A percentile compares a stretch with the other conserved stretches of the same genome.
Evolutionary conservation across 225 moss, liverwort and hornwort genomes (phyloP).

Genomic region (Thuidium tamariscinum): DNA sequence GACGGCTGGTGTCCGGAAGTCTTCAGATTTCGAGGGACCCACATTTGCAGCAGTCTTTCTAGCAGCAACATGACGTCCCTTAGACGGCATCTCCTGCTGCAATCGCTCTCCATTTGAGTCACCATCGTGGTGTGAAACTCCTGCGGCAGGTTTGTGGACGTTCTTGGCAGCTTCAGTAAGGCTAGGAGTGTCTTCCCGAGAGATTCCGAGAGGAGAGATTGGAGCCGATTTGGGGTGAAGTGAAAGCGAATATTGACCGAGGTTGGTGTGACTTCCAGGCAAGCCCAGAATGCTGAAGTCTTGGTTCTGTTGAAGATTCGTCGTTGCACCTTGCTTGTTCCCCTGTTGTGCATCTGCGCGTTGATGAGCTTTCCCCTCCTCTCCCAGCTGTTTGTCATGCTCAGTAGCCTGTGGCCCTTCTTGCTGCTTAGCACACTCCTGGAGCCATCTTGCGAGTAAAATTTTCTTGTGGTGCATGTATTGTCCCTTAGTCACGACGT

Average conservation of each 20-base stretch:
- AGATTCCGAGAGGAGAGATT: not conserved
- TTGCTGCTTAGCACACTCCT: not conserved
- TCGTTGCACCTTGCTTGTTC: not conserved
- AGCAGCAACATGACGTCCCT: slow-evolving; percentile 1
- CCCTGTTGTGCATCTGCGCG: not conserved
- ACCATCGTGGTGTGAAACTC: not conserved
- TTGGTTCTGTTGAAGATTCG: too few relatives aligned
- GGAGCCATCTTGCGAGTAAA: not conserved
- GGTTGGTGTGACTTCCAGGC: not conserved
- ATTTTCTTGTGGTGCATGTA: not conserved
- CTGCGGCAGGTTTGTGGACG: not conserved
- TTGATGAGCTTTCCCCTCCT: not conserved
- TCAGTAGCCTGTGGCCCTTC: not conserved
- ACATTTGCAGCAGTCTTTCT: not conserved
- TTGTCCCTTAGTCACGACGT: not conserved
- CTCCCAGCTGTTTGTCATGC: not conserved
- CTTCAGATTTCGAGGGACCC: not conserved
- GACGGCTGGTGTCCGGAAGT: not conserved
- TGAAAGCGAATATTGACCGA: not conserved
- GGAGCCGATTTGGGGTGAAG: not conserved
- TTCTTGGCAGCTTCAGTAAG: not conserved
- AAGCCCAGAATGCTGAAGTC: not conserved
- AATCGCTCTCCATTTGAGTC: not conserved
- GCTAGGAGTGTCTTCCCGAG: too few relatives aligned
- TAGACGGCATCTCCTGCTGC: not conserved